Conservation (phyloP, 768 basidiomycete species). For the Sarcodon sp. region DNA sequence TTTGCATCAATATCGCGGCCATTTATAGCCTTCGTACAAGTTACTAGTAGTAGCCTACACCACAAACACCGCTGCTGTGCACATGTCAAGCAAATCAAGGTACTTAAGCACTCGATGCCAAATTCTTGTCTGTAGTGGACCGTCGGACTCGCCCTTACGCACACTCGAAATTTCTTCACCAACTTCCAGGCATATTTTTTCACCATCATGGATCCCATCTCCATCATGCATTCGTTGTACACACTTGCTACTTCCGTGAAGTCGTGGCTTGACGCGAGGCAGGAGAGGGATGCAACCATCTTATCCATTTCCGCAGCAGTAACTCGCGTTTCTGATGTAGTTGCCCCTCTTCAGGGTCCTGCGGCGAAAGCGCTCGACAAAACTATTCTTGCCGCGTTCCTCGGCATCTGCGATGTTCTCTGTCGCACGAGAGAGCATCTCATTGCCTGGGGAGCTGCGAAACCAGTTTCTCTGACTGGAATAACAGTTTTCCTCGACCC, state of each 20-base stretch:
- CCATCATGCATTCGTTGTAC: too few relatives aligned
- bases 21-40: too few relatives aligned
- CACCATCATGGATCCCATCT: too few relatives aligned
- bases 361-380: background rate
- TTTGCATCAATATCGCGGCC: too few relatives aligned
- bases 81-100: too few relatives aligned
- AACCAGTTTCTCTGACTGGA: background rate
- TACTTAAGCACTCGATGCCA: too few relatives aligned
- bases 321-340: background rate
- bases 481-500: background rate
- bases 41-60: too few relatives aligned
- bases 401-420: conserved; percentile 1
- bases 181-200: too few relatives aligned
- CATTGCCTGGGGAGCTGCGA: background rate
- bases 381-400: background rate
- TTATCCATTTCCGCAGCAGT: background rate
- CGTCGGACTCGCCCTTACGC: too few relatives aligned
- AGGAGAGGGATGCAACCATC: background rate
- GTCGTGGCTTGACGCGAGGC: background rate
- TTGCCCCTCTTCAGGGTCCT: background rate
- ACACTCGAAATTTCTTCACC: too few relatives aligned
- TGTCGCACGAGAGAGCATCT: background rate
- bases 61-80: too few relatives aligned
- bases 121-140: too few relatives aligned
- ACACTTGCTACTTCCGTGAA: background rate